phyloP scores from a whole-genome alignment of 1,139 yeast species.

The Pneumocystis oryctolagi region DNA sequence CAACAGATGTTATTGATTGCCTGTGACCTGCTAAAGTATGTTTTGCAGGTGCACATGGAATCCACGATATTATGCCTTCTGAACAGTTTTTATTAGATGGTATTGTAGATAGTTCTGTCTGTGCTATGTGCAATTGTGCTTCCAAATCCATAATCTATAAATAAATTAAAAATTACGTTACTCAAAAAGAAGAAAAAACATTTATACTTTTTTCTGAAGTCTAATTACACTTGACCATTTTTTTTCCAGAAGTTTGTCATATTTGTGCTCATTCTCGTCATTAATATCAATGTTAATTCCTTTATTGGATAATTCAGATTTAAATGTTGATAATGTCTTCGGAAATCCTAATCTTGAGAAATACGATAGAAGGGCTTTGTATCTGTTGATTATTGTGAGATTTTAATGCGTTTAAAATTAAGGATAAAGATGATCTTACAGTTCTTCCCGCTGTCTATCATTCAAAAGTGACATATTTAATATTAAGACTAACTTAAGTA shows the following conservation, averaged over 20 bases:
- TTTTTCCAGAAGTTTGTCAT: slow-evolving; percentile 41
- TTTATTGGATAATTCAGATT: slow-evolving; percentile 7
- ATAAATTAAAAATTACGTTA: background rate
- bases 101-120: slow-evolving; percentile 32
- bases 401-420: background rate
- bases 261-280: slow-evolving; percentile 4
- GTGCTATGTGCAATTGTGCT: slow-evolving; percentile 30
- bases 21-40: slow-evolving; percentile 39
- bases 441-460: slow-evolving; percentile 13
- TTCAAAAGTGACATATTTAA: slow-evolving; percentile 10
- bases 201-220: slow-evolving; percentile 50
- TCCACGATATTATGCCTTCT: slow-evolving; percentile 39
- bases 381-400: slow-evolving; percentile 4
- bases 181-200: background rate
- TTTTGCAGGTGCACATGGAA: slow-evolving; percentile 42
- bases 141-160: slow-evolving; percentile 33
- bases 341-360: slow-evolving; percentile 8
- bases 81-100: slow-evolving; percentile 8
- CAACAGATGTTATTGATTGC: slow-evolving; percentile 46
- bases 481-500: background rate
- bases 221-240: slow-evolving; percentile 83
- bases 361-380: slow-evolving; percentile 10
- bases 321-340: slow-evolving; percentile 6
- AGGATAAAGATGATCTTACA: slow-evolving; percentile 7
- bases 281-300: background rate